Evolutionary conservation across 2,329 filamentous ascomycete genomes (phyloP).

Genomic region (Fusarium cyanostomum): DNA sequence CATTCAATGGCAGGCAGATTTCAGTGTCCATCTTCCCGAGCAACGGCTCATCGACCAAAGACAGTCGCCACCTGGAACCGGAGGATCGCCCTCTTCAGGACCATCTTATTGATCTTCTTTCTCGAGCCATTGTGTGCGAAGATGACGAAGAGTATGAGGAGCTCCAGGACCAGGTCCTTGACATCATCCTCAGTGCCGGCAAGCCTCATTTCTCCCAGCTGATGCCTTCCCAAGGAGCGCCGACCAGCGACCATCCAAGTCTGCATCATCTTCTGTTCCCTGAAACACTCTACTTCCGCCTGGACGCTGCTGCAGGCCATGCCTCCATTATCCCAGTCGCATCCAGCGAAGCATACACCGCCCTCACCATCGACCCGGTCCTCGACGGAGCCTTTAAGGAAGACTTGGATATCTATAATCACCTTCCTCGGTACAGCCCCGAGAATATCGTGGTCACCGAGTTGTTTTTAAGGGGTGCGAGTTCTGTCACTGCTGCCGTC

Average conservation of each 20-base stretch:
- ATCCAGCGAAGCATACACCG: constrained; percentile 21
- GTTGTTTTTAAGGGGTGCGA: constrained; percentile 11
- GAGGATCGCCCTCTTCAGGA: constrained; percentile 24
- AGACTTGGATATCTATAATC: constrained; percentile 12
- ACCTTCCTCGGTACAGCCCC: constrained; percentile 1
- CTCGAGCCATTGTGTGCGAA: constrained; percentile 12
- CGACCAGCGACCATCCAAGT: not conserved
- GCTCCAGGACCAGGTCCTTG: constrained; percentile 30
- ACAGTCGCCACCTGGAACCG: constrained; percentile 1
- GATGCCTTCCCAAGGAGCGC: not conserved
- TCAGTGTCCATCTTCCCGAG: constrained; percentile 34
- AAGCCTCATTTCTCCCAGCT: constrained; percentile 23
- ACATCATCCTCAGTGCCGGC: constrained; percentile 28
- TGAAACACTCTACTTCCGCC: constrained; percentile 18
- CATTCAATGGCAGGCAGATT: constrained; percentile 32
- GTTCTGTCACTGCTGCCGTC: constrained; percentile 14
- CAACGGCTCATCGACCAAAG: constrained; percentile 9
- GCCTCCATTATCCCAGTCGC: constrained; percentile 22
- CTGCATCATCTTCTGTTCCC: constrained; percentile 25
- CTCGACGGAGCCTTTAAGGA: constrained; percentile 14
- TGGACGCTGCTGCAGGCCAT: constrained; percentile 10
- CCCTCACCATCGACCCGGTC: not conserved
- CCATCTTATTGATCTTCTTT: constrained; percentile 33
- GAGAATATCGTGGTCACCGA: constrained; percentile 21
- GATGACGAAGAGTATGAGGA: constrained; percentile 31